Base-by-base conservation (phyloP, 768 basidiomycete species). In the Gloeopeniophorella convolvens region DNA sequence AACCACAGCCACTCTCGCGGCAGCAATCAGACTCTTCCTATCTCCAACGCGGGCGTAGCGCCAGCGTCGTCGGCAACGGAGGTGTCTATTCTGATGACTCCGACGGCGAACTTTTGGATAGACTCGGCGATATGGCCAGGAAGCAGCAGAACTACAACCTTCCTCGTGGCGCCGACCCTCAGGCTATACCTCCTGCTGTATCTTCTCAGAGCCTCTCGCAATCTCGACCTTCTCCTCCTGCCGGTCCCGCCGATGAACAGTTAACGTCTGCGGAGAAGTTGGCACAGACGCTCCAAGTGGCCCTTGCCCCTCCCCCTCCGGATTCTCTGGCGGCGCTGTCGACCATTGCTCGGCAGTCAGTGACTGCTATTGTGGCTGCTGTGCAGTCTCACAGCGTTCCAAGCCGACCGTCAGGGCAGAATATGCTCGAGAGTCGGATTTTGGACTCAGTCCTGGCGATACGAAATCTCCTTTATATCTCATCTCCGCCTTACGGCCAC, bases 1-100 rank as follows among this genome's bases (percentile, higher is more conserved):
- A 32, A 23, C 40, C 16, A 18, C 39, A 16, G 16, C 35, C 33
- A 15, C 62, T 42, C 28, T 56, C 46, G 35, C 55, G 46, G 41
- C 65, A 63, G 44, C 68, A 62, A 42, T 66, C 72, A 9, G 65
- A 64, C 48, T 74, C 73, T 18, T 52, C 65, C 15, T 64, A 61
- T 41, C 56, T 57, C 40, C 60, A 48, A 15, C 48, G 55, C 45
- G 62, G 60, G 20, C 65, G 65, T 23, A 63, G 60, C 30, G 65
- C 68, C 28, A 66, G 62, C 42, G 56, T 55, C 12, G 57, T 63
- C 23, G 71, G 73, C 34, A 76, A 77, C 45, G 67, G 76, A 45
- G 88, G 88, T 61, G 77, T 82, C 27, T 80, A 83, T 60, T 90
- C 88, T 9, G 89, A 92, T 59, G 83, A 85, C 61, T 90, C 87